Percentiles rank a stretch among this genome's conserved stretches.
Conservation (phyloP, 345 rosid species). For the Arabidopsis arenosa region DNA sequence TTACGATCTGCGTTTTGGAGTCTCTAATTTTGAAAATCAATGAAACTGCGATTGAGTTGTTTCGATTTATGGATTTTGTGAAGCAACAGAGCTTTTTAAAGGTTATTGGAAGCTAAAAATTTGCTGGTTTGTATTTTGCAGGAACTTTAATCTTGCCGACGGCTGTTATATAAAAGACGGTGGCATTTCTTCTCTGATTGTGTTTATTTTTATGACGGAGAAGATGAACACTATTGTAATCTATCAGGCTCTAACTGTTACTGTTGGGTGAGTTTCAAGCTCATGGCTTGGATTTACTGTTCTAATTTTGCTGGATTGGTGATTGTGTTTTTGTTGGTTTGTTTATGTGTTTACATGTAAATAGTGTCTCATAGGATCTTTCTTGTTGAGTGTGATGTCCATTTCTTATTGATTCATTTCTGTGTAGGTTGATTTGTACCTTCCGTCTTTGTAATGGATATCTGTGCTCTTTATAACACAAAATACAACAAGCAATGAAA, state of each 20-base stretch:
- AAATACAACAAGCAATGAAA: background rate
- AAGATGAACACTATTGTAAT: constrained; percentile 36
- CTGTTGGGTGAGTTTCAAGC: constrained; percentile 40
- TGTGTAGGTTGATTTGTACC: background rate
- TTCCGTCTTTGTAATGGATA: background rate
- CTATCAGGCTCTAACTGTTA: constrained; percentile 32
- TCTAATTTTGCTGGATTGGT: background rate
- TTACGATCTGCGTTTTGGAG: constrained; percentile 33
- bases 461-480: background rate
- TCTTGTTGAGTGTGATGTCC: background rate
- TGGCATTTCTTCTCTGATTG: constrained; percentile 38
- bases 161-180: constrained; percentile 27
- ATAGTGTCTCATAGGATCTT: background rate
- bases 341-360: background rate
- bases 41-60: constrained; percentile 27
- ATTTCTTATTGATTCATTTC: background rate
- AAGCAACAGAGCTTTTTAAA: background rate
- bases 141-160: constrained; percentile 31
- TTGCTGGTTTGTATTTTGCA: constrained; percentile 16
- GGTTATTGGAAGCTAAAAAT: background rate
- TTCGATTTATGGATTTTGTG: constrained; percentile 4
- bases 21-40: background rate
- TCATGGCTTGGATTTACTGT: background rate
- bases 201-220: constrained; percentile 31
- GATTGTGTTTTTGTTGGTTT: constrained; percentile 20